Conservation (phyloP, 2,329 filamentous ascomycete genomes). For the Myotisia sp. region DNA sequence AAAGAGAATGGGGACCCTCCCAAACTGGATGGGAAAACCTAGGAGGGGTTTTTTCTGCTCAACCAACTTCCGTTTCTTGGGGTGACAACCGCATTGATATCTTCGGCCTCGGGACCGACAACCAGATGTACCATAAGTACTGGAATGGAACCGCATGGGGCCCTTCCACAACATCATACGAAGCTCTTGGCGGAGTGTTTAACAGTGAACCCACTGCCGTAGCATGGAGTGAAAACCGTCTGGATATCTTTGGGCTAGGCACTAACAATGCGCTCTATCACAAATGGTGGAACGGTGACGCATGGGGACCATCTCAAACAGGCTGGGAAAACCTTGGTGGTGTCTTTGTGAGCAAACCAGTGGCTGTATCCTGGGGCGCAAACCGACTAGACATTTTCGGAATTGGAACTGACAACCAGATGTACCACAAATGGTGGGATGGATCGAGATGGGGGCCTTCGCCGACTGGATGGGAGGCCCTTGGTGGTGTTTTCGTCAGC, state of each 20-base stretch:
- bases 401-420: slow-evolving; percentile 12
- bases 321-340: slow-evolving; percentile 14
- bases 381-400: slow-evolving; percentile 15
- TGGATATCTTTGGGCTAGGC: slow-evolving; percentile 15
- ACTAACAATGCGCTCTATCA: slow-evolving; percentile 13
- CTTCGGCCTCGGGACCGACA: slow-evolving; percentile 18
- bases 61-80: slow-evolving; percentile 18
- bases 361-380: slow-evolving; percentile 13
- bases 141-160: slow-evolving; percentile 15
- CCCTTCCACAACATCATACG: slow-evolving; percentile 9
- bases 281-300: slow-evolving; percentile 12
- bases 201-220: slow-evolving; percentile 12
- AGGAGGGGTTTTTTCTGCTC: slow-evolving; percentile 17
- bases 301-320: slow-evolving; percentile 9
- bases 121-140: slow-evolving; percentile 18
- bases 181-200: slow-evolving; percentile 13
- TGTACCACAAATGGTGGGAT: slow-evolving; percentile 14
- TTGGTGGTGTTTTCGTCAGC: slow-evolving; percentile 10
- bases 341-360: slow-evolving; percentile 12
- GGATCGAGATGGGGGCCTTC: slow-evolving; percentile 10
- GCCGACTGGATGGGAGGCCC: slow-evolving; percentile 8
- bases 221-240: slow-evolving; percentile 12
- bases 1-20: slow-evolving; percentile 11
- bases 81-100: slow-evolving; percentile 17
- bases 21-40: slow-evolving; percentile 18